These are phyloP conservation scores for Aspergillus bombycis DNA, from an alignment of 2,329 filamentous ascomycete genomes.

Conservation along the genomic window DNA sequence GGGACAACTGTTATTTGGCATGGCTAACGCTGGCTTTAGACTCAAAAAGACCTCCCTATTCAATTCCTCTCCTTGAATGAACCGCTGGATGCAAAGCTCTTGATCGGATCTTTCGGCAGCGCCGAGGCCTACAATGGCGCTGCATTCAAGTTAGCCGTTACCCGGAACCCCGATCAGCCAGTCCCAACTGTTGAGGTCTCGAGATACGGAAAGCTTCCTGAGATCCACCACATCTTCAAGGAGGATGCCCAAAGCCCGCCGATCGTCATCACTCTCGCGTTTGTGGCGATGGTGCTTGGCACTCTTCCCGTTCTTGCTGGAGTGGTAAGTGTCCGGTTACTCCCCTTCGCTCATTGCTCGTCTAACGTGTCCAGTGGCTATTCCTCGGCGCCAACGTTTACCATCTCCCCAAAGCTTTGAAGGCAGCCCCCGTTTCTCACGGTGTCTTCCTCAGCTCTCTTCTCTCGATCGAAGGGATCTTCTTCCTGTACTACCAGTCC, in stretches of 20 bases:
- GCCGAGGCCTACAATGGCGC: conserved; percentile 68
- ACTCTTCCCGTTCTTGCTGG: conserved; percentile 74
- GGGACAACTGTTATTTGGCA: background rate
- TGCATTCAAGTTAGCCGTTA: conserved; percentile 73
- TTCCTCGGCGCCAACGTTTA: conserved; percentile 79
- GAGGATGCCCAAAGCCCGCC: conserved; percentile 78
- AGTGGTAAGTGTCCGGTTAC: conserved; percentile 56
- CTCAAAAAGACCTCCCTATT: conserved; percentile 83
- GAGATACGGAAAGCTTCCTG: conserved; percentile 79
- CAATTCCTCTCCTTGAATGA: conserved; percentile 72
- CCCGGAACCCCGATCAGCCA: conserved; percentile 64
- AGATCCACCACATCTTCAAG: conserved; percentile 92
- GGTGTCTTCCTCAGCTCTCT: conserved; percentile 84
- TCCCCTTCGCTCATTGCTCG: background rate
- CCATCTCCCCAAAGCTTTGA: conserved; percentile 75
- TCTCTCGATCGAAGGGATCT: conserved; percentile 83
- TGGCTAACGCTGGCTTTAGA: conserved; percentile 53
- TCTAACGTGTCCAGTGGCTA: conserved; percentile 64
- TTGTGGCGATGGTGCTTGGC: conserved; percentile 71
- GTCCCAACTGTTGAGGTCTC: conserved; percentile 67
- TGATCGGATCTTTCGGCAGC: conserved; percentile 84
- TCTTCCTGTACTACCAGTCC: conserved; percentile 89
- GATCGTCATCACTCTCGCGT: conserved; percentile 75
- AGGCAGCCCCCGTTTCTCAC: conserved; percentile 78
- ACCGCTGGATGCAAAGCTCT: conserved; percentile 76